Conservation (phyloP, 495 filamentous ascomycete genomes). For the Aspergillus homomorphus region DNA sequence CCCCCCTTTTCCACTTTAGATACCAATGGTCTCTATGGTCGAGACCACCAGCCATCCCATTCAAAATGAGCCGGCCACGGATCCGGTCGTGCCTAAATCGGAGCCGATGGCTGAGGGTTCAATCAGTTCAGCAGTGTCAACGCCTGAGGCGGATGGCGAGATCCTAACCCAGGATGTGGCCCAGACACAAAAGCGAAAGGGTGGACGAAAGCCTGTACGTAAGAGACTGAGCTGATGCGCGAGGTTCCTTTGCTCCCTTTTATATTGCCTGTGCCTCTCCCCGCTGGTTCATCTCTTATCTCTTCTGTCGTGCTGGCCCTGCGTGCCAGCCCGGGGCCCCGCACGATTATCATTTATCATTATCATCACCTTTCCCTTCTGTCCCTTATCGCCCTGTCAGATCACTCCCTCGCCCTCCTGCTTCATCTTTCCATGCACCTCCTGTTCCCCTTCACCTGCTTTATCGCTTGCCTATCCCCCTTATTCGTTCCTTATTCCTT, state of each 20-base stretch:
- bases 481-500: background rate
- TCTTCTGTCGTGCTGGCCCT: background rate
- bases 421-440: slow-evolving; percentile 31
- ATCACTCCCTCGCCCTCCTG: slow-evolving; percentile 9
- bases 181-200: slow-evolving; percentile 84
- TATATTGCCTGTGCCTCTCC: slow-evolving; percentile 13
- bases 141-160: slow-evolving; percentile 58
- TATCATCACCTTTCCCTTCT: slow-evolving; percentile 10
- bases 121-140: slow-evolving; percentile 48
- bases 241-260: slow-evolving; percentile 1
- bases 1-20: slow-evolving; percentile 11
- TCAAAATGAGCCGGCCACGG: slow-evolving; percentile 44
- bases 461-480: background rate
- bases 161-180: slow-evolving; percentile 54
- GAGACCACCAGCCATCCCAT: slow-evolving; percentile 35
- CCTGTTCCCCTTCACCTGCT: slow-evolving; percentile 8
- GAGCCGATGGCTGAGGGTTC: slow-evolving; percentile 48
- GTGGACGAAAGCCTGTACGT: slow-evolving; percentile 93
- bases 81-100: slow-evolving; percentile 44
- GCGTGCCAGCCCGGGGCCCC: slow-evolving; percentile 25
- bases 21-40: slow-evolving; percentile 49
- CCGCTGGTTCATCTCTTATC: slow-evolving; percentile 1
- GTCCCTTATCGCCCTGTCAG: slow-evolving; percentile 18
- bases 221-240: slow-evolving; percentile 10
- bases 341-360: slow-evolving; percentile 26